Conservation (phyloP, 1,284 basidiomycete genomes). For the Golubevia pallescens region DNA sequence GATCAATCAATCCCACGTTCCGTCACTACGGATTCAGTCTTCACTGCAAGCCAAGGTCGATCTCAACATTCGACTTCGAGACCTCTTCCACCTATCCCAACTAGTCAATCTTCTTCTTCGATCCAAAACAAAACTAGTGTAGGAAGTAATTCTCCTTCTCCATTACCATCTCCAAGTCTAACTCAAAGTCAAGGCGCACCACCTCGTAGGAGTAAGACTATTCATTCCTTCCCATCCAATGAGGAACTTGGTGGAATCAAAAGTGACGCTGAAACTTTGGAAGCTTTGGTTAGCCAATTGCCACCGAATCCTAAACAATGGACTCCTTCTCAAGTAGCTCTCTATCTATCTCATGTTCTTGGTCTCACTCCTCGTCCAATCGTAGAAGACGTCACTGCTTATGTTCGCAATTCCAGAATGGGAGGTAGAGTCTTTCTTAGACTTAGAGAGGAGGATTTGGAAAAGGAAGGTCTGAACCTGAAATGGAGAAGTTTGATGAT, state of each 20-base stretch:
- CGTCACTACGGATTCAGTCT: not conserved
- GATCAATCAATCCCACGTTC: not conserved
- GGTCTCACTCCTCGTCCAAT: constrained; percentile 45
- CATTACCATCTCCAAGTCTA: constrained; percentile 12
- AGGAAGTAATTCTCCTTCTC: constrained; percentile 7
- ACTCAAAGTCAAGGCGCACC: constrained; percentile 9
- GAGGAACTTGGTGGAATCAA: not conserved
- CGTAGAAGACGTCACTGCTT: constrained; percentile 48
- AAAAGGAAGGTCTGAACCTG: constrained; percentile 38
- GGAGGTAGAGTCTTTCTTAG: constrained; percentile 45
- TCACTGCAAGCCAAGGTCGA: not conserved
- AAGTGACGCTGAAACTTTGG: constrained; percentile 10
- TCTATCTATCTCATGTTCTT: constrained; percentile 52
- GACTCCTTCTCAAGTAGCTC: constrained; percentile 46
- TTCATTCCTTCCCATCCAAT: not conserved
- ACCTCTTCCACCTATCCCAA: not conserved
- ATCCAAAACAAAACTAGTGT: not conserved
- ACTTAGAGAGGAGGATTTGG: constrained; percentile 41
- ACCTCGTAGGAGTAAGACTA: not conserved
- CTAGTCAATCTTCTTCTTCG: not conserved
- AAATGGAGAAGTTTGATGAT: constrained; percentile 52
- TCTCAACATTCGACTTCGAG: not conserved
- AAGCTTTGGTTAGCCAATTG: constrained; percentile 24
- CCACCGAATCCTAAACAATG: constrained; percentile 44
- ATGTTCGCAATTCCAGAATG: constrained; percentile 39